These are phyloP conservation scores for Linnemannia schmuckeri DNA, from an alignment of 192 early-diverging fungal genomes.

Conservation along the genomic window DNA sequence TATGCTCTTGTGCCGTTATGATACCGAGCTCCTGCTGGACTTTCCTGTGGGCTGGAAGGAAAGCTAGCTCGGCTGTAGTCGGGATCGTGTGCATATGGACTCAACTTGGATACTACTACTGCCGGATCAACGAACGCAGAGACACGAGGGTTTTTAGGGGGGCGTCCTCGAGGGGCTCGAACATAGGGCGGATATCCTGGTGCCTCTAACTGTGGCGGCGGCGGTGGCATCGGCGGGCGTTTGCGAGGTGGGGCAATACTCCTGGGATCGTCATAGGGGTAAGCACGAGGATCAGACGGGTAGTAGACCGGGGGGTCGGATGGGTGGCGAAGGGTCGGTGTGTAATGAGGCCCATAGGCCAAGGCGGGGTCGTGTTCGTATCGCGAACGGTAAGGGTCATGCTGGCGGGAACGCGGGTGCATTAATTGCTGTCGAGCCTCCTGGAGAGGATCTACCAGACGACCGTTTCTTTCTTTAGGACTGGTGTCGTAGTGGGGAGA, in stretches of 20 bases:
- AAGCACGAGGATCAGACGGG: background rate
- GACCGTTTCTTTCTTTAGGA: background rate
- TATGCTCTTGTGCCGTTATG: background rate
- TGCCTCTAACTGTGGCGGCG: background rate
- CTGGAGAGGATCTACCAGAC: background rate
- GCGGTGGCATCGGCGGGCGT: background rate
- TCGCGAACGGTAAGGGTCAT: background rate
- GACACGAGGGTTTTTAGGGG: background rate
- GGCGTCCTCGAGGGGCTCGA: conserved; percentile 4
- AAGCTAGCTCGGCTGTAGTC: background rate
- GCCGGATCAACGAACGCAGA: background rate
- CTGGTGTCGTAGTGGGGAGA: background rate
- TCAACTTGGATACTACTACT: background rate
- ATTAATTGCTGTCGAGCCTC: background rate
- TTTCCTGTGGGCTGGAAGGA: background rate
- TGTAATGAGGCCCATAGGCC: background rate
- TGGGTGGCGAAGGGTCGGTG: background rate
- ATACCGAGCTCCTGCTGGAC: background rate
- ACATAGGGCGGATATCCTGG: background rate
- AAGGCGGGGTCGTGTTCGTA: background rate
- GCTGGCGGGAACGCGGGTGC: background rate
- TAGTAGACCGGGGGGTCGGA: background rate
- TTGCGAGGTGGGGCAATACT: background rate
- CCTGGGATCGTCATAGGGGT: background rate
- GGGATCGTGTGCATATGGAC: background rate